Evolutionary conservation across 192 early-diverging fungal genomes (phyloP).

Genomic region (Powellomyces hirtus): DNA sequence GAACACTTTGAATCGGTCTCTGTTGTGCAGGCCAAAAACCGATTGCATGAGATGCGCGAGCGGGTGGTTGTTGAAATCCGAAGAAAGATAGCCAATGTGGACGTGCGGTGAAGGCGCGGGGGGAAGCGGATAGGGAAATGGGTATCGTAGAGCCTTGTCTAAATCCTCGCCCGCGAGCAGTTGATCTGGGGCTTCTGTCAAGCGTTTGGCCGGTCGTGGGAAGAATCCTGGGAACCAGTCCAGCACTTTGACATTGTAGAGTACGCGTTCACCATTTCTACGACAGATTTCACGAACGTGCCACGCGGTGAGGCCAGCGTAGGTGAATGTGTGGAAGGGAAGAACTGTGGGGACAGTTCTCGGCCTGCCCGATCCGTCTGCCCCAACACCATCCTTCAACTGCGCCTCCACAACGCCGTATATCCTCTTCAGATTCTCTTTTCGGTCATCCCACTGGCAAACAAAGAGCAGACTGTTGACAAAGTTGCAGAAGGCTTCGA

Average conservation of each 20-base stretch:
- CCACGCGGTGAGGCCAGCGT: conserved; percentile 70
- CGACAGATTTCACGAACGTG: conserved; percentile 85
- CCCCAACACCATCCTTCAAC: conserved; percentile 42
- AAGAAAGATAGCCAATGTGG: conserved; percentile 85
- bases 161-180: not conserved
- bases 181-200: not conserved
- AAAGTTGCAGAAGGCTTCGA: conserved; percentile 88
- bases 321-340: conserved; percentile 95
- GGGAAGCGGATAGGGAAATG: conserved; percentile 73
- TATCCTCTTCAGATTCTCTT: conserved; percentile 70
- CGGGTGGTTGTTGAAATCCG: conserved; percentile 94
- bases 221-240: conserved; percentile 57
- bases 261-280: conserved; percentile 79
- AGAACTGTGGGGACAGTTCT: conserved; percentile 79
- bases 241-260: conserved; percentile 63
- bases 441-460: conserved; percentile 86
- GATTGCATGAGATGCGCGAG: conserved; percentile 92
- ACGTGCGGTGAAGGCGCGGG: conserved; percentile 64
- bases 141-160: conserved; percentile 28
- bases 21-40: conserved; percentile 90
- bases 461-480: conserved; percentile 85
- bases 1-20: conserved; percentile 63
- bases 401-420: conserved; percentile 77
- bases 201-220: conserved; percentile 30
- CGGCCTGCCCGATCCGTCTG: conserved; percentile 45